These are phyloP conservation scores for Anthracocystis walkeri DNA, from an alignment of 1,284 basidiomycete genomes.

Conservation along the genomic window DNA sequence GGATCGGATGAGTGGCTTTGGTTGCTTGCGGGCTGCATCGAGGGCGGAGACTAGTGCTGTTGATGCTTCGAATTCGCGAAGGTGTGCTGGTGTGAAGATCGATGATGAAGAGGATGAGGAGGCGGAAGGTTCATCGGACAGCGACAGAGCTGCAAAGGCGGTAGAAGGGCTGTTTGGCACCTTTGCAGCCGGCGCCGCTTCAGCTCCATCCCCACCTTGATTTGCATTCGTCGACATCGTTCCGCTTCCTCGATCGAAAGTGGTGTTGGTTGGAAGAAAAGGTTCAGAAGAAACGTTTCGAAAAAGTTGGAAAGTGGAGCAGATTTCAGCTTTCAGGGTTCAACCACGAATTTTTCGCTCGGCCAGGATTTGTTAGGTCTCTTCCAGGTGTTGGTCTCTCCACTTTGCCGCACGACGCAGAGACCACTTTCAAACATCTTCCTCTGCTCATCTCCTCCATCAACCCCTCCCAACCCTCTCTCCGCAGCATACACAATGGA, in stretches of 20 bases:
- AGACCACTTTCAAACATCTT: constrained; percentile 3
- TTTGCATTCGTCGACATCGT: constrained; percentile 4
- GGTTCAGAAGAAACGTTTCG: background rate
- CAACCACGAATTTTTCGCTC: background rate
- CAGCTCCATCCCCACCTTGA: background rate
- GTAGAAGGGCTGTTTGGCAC: constrained; percentile 40
- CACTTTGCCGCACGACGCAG: background rate
- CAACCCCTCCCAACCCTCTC: background rate
- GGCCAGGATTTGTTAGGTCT: background rate
- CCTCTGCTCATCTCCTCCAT: constrained; percentile 2
- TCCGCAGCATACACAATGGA: constrained; percentile 34
- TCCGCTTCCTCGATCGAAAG: background rate
- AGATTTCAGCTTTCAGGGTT: background rate
- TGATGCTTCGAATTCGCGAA: constrained; percentile 20
- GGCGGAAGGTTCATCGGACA: constrained; percentile 17
- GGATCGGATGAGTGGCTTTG: constrained; percentile 55
- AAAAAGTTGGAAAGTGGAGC: constrained; percentile 3
- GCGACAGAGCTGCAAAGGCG: constrained; percentile 40
- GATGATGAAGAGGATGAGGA: constrained; percentile 14
- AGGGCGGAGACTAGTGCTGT: constrained; percentile 46
- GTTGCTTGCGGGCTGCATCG: constrained; percentile 19
- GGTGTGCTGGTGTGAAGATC: constrained; percentile 16
- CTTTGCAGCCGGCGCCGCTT: background rate
- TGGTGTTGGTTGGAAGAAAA: constrained; percentile 5
- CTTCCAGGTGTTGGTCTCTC: constrained; percentile 11